Percentiles rank a stretch among this genome's conserved stretches.
phyloP scores from a whole-genome alignment of 768 basidiomycete species.

The Sarcodon aspratus region DNA sequence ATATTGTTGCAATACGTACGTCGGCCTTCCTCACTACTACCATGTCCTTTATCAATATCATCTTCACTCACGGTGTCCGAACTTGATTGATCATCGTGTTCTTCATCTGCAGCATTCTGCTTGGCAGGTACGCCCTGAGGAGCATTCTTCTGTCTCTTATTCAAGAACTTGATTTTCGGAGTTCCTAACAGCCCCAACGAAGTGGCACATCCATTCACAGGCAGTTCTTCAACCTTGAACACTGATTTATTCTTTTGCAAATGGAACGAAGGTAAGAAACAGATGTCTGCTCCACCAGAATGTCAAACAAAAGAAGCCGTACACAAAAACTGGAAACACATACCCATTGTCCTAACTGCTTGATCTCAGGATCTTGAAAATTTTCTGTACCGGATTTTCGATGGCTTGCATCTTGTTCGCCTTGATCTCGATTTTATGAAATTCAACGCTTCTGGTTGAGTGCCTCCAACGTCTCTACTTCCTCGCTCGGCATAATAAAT shows the following conservation, averaged over 20 bases:
- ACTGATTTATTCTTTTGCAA: conserved; percentile 90
- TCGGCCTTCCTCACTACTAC: conserved; percentile 17
- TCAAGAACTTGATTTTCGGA: too few species aligned
- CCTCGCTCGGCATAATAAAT: conserved; percentile 82
- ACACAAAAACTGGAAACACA: conserved; percentile 15
- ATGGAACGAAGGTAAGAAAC: conserved; percentile 93
- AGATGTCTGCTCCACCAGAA: conserved; percentile 52
- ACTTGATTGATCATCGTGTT: conserved; percentile 8
- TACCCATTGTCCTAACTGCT: conserved; percentile 90
- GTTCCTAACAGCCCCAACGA: too few species aligned
- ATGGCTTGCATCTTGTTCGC: too few species aligned
- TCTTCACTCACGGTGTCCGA: conserved; percentile 17
- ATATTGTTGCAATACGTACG: conserved; percentile 20
- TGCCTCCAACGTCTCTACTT: conserved; percentile 74
- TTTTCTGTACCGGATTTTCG: conserved; percentile 82
- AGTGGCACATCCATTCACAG: too few species aligned
- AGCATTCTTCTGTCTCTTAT: too few species aligned
- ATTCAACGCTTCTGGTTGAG: conserved; percentile 63
- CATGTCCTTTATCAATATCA: conserved; percentile 14
- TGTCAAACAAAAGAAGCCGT: background rate
- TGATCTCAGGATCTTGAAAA: conserved; percentile 94
- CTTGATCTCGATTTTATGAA: conserved; percentile 81
- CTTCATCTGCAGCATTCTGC: too few species aligned
- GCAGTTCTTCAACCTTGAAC: too few species aligned
- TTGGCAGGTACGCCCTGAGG: too few species aligned